phyloP scores from a whole-genome alignment of 1,284 basidiomycete genomes.

The Boletellus sp. region DNA sequence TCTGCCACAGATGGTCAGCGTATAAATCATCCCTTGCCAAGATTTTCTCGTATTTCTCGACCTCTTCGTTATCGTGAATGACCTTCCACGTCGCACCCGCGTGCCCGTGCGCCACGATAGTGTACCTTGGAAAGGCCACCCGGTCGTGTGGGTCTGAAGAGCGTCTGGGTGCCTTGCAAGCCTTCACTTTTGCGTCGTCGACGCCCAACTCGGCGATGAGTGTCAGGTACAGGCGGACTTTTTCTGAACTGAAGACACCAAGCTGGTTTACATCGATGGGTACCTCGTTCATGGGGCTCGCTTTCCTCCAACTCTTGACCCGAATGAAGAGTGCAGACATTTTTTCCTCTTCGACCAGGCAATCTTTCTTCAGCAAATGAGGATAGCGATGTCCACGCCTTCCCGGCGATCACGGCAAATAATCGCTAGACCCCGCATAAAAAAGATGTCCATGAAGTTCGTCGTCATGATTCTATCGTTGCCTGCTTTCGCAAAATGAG shows the following conservation, averaged over 20 bases:
- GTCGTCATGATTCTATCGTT: neutral
- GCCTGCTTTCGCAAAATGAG: conserved; percentile 1
- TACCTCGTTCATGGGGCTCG: neutral
- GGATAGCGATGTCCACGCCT: neutral
- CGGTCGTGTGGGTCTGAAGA: too few relatives aligned
- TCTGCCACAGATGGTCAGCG: too few relatives aligned
- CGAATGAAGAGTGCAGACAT: conserved; percentile 1
- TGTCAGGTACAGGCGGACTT: neutral
- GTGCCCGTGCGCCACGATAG: too few relatives aligned
- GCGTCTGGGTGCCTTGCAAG: too few relatives aligned
- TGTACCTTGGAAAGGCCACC: too few relatives aligned
- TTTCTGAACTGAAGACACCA: neutral
- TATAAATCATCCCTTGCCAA: too few relatives aligned
- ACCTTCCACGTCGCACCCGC: too few relatives aligned
- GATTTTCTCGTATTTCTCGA: too few relatives aligned
- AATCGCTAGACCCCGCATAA: neutral
- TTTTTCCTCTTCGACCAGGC: neutral
- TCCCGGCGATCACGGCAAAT: neutral
- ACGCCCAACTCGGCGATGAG: neutral
- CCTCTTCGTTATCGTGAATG: too few relatives aligned
- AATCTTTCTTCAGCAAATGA: neutral
- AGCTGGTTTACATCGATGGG: neutral
- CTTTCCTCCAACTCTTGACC: neutral
- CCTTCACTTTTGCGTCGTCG: neutral
- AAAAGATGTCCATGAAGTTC: neutral